phyloP scores from a whole-genome alignment of 2,329 filamentous ascomycete genomes.

The Stylonectria norvegica region DNA sequence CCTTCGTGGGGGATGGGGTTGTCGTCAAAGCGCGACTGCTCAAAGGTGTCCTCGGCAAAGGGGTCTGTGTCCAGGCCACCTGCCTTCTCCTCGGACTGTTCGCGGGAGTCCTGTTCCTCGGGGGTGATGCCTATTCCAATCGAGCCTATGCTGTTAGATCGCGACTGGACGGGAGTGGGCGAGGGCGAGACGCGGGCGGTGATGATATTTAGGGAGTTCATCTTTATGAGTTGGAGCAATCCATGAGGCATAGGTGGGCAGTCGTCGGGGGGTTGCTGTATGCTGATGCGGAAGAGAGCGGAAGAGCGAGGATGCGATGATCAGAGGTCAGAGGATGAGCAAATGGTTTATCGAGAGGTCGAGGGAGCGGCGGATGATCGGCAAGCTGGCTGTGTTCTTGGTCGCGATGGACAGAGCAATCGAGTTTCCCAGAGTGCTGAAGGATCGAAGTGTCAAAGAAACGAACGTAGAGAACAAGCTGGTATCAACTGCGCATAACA shows the following conservation, averaged over 20 bases:
- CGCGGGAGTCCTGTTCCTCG: slow-evolving; percentile 33
- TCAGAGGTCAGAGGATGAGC: neutral
- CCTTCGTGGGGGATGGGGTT: slow-evolving; percentile 53
- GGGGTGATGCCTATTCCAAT: slow-evolving; percentile 46
- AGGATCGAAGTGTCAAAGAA: too few relatives aligned
- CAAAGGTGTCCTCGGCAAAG: slow-evolving; percentile 35
- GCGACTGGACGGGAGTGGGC: slow-evolving; percentile 53
- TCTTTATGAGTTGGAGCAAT: slow-evolving; percentile 57
- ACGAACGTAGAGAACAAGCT: neutral
- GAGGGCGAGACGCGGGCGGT: slow-evolving; percentile 73
- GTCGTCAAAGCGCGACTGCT: slow-evolving; percentile 37
- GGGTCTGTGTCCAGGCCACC: slow-evolving; percentile 34
- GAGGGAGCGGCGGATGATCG: neutral
- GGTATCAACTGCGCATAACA: neutral
- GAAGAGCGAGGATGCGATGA: neutral
- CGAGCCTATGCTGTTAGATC: slow-evolving; percentile 59
- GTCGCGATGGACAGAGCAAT: slow-evolving; percentile 1
- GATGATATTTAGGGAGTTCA: slow-evolving; percentile 97
- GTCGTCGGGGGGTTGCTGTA: neutral
- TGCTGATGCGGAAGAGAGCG: neutral
- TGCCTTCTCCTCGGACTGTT: slow-evolving; percentile 29
- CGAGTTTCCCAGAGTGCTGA: too few relatives aligned
- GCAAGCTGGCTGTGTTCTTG: neutral
- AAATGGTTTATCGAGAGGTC: neutral
- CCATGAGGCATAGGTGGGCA: slow-evolving; percentile 44